These are phyloP conservation scores for Escovopsis sp. DNA, from an alignment of 2,329 filamentous ascomycete species.

Conservation along the genomic window DNA sequence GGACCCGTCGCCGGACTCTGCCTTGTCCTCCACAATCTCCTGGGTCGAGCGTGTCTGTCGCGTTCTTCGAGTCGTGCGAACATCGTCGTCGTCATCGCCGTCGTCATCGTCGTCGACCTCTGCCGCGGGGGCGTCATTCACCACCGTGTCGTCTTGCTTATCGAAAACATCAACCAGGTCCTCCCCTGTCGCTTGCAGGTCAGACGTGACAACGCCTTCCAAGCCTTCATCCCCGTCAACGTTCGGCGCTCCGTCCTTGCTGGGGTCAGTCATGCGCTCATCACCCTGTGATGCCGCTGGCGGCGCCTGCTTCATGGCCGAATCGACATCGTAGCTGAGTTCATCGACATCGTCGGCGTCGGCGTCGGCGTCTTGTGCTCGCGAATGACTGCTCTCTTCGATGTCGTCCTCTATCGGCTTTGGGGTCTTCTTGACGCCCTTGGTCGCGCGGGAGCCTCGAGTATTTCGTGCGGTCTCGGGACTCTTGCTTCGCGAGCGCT, in stretches of 20 bases:
- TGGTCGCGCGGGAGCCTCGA: conserved; percentile 34
- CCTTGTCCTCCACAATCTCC: conserved; percentile 12
- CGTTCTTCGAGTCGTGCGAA: conserved; percentile 32
- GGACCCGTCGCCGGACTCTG: conserved; percentile 14
- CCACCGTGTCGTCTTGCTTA: too few species aligned
- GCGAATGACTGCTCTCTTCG: conserved; percentile 33
- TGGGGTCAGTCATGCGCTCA: conserved; percentile 15
- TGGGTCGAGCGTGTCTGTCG: conserved; percentile 22
- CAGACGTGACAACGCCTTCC: too few species aligned
- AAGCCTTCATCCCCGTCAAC: conserved; percentile 7
- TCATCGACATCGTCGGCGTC: conserved; percentile 25
- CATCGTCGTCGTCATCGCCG: conserved; percentile 35
- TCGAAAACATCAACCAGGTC: too few species aligned
- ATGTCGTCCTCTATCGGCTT: conserved; percentile 37
- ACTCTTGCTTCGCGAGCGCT: conserved; percentile 38
- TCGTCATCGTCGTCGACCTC: conserved; percentile 13
- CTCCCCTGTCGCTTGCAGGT: conserved; percentile 8
- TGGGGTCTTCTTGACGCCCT: conserved; percentile 34
- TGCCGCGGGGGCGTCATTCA: too few species aligned
- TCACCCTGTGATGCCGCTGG: conserved; percentile 7
- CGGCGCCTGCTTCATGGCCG: conserved; percentile 15
- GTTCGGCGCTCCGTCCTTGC: conserved; percentile 2
- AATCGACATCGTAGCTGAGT: conserved; percentile 19
- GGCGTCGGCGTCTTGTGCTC: conserved; percentile 12
- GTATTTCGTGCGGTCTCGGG: conserved; percentile 34